phyloP scores from a whole-genome alignment of 225 moss, liverwort and hornwort genomes.

The Polytrichum formosum region DNA sequence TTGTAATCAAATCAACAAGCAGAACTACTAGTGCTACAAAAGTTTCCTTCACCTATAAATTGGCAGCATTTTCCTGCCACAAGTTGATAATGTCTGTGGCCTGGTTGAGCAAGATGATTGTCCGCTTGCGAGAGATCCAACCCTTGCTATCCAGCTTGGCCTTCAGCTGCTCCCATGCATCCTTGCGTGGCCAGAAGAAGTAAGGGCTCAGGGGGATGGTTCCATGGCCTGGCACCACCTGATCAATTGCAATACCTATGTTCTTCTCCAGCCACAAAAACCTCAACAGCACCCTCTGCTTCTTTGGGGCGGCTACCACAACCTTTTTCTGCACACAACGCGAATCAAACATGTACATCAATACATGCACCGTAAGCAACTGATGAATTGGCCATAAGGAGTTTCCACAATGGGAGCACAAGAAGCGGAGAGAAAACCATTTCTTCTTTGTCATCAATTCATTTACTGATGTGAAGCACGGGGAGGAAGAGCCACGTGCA shows the following conservation, averaged over 20 bases:
- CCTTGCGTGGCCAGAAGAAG: constrained; percentile 99
- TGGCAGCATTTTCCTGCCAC: constrained; percentile 98
- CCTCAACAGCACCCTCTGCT: constrained; percentile 84
- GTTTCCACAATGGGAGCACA: too few relatives aligned
- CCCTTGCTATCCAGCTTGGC: constrained; percentile 93
- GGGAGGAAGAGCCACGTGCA: too few relatives aligned
- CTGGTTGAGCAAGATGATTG: constrained; percentile 94
- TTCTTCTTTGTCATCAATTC: too few relatives aligned
- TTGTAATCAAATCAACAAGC: background rate
- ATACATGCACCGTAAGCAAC: too few relatives aligned
- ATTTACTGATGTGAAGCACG: too few relatives aligned
- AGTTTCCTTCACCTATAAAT: constrained; percentile 32
- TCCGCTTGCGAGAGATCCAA: constrained; percentile 93
- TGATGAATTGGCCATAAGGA: too few relatives aligned
- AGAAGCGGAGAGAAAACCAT: too few relatives aligned
- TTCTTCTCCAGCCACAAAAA: constrained; percentile 99
- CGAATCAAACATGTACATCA: too few relatives aligned
- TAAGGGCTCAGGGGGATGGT: constrained; percentile 90
- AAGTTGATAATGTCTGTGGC: constrained; percentile 98
- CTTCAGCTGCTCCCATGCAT: constrained; percentile 96
- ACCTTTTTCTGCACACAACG: constrained; percentile 51
- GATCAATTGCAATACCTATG: constrained; percentile 94
- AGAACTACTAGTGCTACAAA: background rate
- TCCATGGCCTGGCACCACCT: constrained; percentile 96
- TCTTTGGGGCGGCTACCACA: constrained; percentile 46